A percentile compares a stretch with the other conserved stretches of the same genome.
These are phyloP conservation scores for Thuja plicata DNA, from an alignment of 83 land plant species.

Conservation along the genomic window DNA sequence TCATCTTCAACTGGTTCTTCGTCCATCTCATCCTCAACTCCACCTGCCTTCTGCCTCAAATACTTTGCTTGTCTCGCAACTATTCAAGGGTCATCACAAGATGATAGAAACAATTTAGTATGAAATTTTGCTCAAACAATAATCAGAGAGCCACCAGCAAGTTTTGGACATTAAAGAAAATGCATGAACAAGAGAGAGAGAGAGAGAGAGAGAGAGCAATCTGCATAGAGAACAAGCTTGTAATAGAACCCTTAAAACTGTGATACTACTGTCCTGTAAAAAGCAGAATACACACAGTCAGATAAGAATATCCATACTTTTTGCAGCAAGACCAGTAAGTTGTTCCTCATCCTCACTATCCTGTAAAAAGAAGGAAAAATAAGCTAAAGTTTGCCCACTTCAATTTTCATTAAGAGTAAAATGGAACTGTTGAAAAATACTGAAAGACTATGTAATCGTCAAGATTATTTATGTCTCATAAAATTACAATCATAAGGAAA, in stretches of 20 bases:
- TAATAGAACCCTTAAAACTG: background rate
- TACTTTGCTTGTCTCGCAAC: slow-evolving; percentile 72
- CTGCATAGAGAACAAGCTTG: background rate
- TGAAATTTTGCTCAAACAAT: background rate
- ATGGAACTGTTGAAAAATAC: background rate
- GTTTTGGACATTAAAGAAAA: background rate
- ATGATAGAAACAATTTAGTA: background rate
- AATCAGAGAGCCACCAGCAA: background rate
- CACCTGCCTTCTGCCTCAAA: slow-evolving; percentile 62
- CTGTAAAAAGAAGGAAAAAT: slow-evolving; percentile 5
- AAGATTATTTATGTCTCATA: background rate
- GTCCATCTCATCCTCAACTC: slow-evolving; percentile 67
- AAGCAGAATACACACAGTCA: background rate
- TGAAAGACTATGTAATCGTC: background rate
- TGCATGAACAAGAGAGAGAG: background rate
- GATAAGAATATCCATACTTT: slow-evolving; percentile 46
- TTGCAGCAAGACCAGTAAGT: slow-evolving; percentile 60
- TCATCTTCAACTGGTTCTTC: slow-evolving; percentile 66
- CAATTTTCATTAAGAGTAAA: background rate
- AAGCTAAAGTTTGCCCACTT: background rate
- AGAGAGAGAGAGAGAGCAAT: background rate
- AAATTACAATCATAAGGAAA: background rate
- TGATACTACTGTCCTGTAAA: background rate
- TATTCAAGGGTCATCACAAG: slow-evolving; percentile 10
- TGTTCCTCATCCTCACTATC: slow-evolving; percentile 41